Percentiles rank a stretch among this genome's conserved stretches.
phyloP scores from a whole-genome alignment of 257 asterid genomes.

The Handroanthus guayacan region DNA sequence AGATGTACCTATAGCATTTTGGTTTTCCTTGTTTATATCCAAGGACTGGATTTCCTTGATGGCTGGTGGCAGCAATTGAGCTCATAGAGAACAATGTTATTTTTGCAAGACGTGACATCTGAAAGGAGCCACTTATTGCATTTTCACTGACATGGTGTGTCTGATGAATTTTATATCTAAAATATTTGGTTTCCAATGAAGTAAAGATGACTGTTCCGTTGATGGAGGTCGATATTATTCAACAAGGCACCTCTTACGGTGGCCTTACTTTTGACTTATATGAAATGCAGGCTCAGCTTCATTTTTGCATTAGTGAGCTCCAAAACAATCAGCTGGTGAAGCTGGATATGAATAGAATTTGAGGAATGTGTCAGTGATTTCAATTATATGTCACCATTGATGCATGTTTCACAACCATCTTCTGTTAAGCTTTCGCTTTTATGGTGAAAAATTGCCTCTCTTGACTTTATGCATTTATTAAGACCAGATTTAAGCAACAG shows the following conservation, averaged over 20 bases:
- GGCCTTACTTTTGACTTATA: not conserved
- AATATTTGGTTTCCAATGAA: no score
- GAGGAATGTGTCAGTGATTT: not conserved
- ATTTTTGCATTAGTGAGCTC: not conserved
- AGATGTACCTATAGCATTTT: not conserved
- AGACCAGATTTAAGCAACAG: not conserved
- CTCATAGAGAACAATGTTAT: no score
- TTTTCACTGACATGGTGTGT: no score
- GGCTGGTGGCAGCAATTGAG: no score
- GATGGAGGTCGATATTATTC: not conserved
- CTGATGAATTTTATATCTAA: no score
- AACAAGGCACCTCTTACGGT: not conserved
- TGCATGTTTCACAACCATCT: not conserved
- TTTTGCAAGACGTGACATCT: no score
- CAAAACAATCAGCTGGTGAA: no score
- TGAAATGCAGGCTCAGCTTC: not conserved
- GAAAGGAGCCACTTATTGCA: no score
- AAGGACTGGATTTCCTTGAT: no score
- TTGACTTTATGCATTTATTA: no score
- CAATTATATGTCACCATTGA: not conserved
- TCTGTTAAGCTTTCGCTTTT: not conserved
- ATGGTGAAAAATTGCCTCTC: not conserved
- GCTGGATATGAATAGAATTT: no score
- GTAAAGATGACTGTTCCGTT: not conserved
- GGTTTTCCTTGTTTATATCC: not conserved